A percentile compares a stretch with the other conserved stretches of the same genome.
These are phyloP conservation scores for Neolentinus lepideus DNA, from an alignment of 1,284 basidiomycete genomes.

Conservation along the genomic window DNA sequence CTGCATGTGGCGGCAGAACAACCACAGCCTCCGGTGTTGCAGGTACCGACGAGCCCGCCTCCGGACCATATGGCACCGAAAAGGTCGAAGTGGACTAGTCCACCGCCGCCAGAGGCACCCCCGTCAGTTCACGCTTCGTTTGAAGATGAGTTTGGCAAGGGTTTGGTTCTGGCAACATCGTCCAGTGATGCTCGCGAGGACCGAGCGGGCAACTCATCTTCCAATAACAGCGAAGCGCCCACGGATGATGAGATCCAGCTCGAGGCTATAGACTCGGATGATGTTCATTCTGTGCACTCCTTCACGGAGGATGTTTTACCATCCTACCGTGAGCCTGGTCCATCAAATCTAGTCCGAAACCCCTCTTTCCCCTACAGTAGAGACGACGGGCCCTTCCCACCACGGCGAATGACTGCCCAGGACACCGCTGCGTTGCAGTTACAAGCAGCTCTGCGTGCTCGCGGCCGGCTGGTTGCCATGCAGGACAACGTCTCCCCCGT, in stretches of 20 bases:
- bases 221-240: conserved; percentile 51
- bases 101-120: conserved; percentile 71
- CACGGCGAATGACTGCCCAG: background rate
- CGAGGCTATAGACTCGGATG: conserved; percentile 56
- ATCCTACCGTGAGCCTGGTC: conserved; percentile 14
- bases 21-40: conserved; percentile 9
- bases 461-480: background rate
- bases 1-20: conserved; percentile 23
- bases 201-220: conserved; percentile 35
- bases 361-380: conserved; percentile 13
- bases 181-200: conserved; percentile 45
- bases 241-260: conserved; percentile 58
- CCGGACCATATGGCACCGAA: conserved; percentile 75
- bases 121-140: conserved; percentile 58
- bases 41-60: conserved; percentile 33
- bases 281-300: conserved; percentile 54
- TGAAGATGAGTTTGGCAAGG: conserved; percentile 55
- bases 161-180: conserved; percentile 62
- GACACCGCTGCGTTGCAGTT: background rate
- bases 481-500: background rate
- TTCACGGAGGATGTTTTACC: conserved; percentile 38
- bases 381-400: background rate
- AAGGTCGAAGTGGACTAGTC: conserved; percentile 73
- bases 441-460: background rate
- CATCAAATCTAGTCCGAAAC: conserved; percentile 11